Evolutionary conservation across 441 rosid species (phyloP), one percentile per base, ranked within the genome.

Genomic region (Pelargonium citronellum): DNA sequence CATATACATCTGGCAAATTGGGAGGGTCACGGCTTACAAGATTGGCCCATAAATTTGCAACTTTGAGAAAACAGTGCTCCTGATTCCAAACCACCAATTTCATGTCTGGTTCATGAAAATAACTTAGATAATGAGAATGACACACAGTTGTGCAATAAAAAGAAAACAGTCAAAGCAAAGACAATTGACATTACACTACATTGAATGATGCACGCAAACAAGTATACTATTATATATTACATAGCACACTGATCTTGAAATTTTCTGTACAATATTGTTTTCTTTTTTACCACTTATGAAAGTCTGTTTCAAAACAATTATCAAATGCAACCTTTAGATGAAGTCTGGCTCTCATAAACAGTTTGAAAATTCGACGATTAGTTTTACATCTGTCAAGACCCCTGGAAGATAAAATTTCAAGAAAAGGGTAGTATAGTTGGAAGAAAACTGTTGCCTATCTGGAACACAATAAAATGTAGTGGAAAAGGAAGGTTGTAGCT

Each of bases 1-100:
- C 64, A 41, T 67, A 74, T 17, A 81, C 27, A 55, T 24, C 34
- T 0, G 86, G 84, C 82, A 86, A 71, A 57, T 69, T 79, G 44
- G 94, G 94, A 64, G 91, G 86, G 47, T 81, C 71, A 0, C 3
- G 74, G 69, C 80, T 77, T 43, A 85, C 72, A 24, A 87, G 71
- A 80, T 88, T 84, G 44, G 85, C 87, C 96, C 93, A 88, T 67
- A 90, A 73, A 78, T 90, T 90, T 7, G 85, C 91, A 4, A 88
- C 80, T 7, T 80, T 79, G 70, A 86, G 74, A 68, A 88, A 84
- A 79, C 78, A 88, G 61, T 74, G 80, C 39, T 75, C 74, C 60
- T 80, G 83, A 13, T 84, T 77, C 96, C 93, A 90, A 44, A 67
- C 73, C 51, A 86, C 83, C 76, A 76, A 80, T 74, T 84, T 72